Evolutionary conservation across 352 stramenopile species (phyloP).

Genomic region (Blastocystis sp.): DNA sequence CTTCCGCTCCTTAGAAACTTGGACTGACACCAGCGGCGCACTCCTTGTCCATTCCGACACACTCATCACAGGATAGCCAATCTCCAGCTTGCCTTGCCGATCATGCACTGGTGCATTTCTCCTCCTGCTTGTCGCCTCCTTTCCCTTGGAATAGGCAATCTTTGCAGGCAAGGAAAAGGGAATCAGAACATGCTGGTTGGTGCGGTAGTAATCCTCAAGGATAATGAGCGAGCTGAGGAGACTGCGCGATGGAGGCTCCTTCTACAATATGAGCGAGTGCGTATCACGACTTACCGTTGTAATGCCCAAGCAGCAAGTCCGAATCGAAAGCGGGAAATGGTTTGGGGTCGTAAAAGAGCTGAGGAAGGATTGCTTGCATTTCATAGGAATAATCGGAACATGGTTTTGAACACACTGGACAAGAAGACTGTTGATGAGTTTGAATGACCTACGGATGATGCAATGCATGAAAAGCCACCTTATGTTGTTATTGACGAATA

Average conservation of each 20-base stretch:
- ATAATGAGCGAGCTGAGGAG: background rate
- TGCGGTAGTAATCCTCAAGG: slow-evolving; percentile 25
- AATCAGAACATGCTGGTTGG: background rate
- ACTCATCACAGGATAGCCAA: too few species aligned
- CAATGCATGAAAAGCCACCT: background rate
- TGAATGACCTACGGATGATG: background rate
- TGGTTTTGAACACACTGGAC: background rate
- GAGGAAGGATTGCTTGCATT: background rate
- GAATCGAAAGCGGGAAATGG: background rate
- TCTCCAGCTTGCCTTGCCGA: too few species aligned
- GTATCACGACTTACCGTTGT: background rate
- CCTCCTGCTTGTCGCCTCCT: too few species aligned
- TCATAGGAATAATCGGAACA: slow-evolving; percentile 23
- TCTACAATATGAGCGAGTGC: background rate
- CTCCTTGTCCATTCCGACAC: too few species aligned
- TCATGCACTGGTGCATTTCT: too few species aligned
- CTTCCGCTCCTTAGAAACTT: too few species aligned
- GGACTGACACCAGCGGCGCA: too few species aligned
- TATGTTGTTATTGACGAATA: slow-evolving; percentile 14
- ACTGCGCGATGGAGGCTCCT: slow-evolving; percentile 18
- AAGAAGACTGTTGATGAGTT: slow-evolving; percentile 13
- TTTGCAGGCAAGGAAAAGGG: background rate
- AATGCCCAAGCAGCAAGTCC: slow-evolving; percentile 24
- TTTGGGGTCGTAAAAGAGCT: background rate
- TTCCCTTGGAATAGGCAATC: too few species aligned